These are phyloP conservation scores for Dipteronia dyeriana DNA, from an alignment of 345 rosid species.

Conservation along the genomic window DNA sequence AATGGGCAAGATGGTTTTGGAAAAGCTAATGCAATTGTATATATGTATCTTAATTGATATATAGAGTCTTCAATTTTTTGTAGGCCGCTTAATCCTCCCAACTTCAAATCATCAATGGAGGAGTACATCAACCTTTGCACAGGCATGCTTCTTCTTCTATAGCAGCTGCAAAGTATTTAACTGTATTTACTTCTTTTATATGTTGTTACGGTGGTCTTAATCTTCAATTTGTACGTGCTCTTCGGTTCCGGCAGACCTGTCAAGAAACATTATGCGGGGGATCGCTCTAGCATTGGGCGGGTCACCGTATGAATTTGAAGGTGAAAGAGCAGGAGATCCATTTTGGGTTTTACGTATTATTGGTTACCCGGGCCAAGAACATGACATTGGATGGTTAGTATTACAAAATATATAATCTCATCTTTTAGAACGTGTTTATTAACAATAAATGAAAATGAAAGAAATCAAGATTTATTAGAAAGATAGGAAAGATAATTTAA, in stretches of 20 bases:
- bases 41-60: no score
- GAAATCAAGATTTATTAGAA: no score
- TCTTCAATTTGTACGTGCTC: background rate
- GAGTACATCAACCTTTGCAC: conserved; percentile 70
- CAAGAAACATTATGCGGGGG: conserved; percentile 75
- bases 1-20: no score
- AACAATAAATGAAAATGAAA: no score
- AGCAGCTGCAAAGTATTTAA: background rate
- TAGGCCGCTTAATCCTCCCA: conserved; percentile 71
- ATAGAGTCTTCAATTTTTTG: background rate
- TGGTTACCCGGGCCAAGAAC: conserved; percentile 63
- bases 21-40: no score
- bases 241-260: conserved; percentile 46
- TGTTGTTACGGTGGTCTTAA: no score
- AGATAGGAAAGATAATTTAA: no score
- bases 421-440: no score
- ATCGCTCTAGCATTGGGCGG: conserved; percentile 72
- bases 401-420: no score
- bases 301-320: conserved; percentile 69
- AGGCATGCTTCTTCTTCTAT: conserved; percentile 36
- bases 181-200: background rate
- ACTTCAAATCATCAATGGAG: conserved; percentile 62
- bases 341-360: conserved; percentile 87
- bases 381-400: conserved; percentile 77
- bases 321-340: conserved; percentile 72